phyloP scores from a whole-genome alignment of 805 yeast species.

The Hanseniaspora lindneri region DNA sequence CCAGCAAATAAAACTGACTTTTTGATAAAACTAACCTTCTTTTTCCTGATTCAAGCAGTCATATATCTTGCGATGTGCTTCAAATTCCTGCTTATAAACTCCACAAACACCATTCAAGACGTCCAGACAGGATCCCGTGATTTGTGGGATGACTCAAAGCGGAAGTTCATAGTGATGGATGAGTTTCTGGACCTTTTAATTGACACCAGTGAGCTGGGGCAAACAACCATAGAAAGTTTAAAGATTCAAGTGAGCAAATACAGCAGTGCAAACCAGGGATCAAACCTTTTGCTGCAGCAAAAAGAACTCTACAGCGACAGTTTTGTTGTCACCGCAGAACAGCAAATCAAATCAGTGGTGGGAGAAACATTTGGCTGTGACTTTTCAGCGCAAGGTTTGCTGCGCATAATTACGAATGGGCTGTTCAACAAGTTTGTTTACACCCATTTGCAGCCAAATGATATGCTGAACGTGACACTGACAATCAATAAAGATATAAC shows the following conservation, averaged over 20 bases:
- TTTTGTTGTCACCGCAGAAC: neutral
- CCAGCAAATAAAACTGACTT: no score
- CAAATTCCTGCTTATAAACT: neutral
- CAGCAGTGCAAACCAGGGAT: neutral
- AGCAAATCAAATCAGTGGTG: neutral
- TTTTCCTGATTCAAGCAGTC: no score
- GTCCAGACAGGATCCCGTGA: neutral
- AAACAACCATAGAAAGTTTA: neutral
- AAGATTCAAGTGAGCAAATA: constrained; percentile 1
- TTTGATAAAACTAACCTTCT: no score
- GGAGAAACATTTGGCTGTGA: constrained; percentile 2
- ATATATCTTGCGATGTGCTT: no score
- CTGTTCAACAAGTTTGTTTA: constrained; percentile 11
- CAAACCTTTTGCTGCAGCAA: neutral
- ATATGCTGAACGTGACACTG: neutral
- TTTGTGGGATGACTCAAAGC: neutral
- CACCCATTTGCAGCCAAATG: neutral
- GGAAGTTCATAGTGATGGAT: neutral
- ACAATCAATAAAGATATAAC: neutral
- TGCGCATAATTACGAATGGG: constrained; percentile 1
- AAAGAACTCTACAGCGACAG: constrained; percentile 5
- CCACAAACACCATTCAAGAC: neutral
- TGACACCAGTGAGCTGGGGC: neutral
- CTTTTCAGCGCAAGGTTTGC: neutral
- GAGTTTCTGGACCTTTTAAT: constrained; percentile 7